A percentile compares a stretch with the other conserved stretches of the same genome.
These are phyloP conservation scores for Lunularia cruciata DNA, from an alignment of 225 moss, liverwort and hornwort genomes.

Conservation along the genomic window DNA sequence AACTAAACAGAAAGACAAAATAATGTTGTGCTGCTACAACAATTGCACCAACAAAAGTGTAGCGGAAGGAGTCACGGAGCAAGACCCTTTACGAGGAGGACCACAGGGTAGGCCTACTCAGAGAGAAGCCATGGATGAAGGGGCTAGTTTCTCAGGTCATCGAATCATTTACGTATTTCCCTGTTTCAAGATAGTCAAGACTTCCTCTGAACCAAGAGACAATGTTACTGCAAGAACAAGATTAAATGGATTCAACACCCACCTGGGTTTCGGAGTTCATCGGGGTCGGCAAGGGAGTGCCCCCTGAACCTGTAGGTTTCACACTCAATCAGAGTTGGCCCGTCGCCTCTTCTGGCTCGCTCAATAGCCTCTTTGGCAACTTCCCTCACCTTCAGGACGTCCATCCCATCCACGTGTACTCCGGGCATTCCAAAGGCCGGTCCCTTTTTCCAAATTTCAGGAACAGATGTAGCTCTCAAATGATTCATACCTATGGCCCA, in stretches of 20 bases:
- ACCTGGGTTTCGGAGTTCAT: constrained; percentile 95
- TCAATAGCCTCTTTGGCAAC: constrained; percentile 89
- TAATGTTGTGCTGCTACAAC: too few species aligned
- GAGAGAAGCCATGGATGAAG: too few species aligned
- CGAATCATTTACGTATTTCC: background rate
- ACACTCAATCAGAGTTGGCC: constrained; percentile 90
- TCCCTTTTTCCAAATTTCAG: constrained; percentile 87
- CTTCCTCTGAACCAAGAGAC: background rate
- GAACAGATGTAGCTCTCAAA: constrained; percentile 77
- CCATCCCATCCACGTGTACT: constrained; percentile 90
- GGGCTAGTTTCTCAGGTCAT: too few species aligned
- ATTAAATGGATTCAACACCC: constrained; percentile 1
- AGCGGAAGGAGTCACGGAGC: too few species aligned
- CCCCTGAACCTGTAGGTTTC: constrained; percentile 96
- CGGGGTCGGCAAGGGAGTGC: constrained; percentile 94
- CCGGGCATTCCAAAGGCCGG: constrained; percentile 95
- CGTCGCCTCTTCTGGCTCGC: constrained; percentile 87
- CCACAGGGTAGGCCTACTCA: background rate
- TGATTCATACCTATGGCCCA: constrained; percentile 99
- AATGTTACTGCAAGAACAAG: background rate
- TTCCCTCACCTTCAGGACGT: constrained; percentile 90
- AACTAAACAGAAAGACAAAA: too few species aligned
- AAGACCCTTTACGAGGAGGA: too few species aligned
- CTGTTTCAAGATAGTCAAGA: background rate
- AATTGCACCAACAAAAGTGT: too few species aligned